These are phyloP conservation scores for Brassica cretica DNA, from an alignment of 345 rosid genomes.

Conservation along the genomic window DNA sequence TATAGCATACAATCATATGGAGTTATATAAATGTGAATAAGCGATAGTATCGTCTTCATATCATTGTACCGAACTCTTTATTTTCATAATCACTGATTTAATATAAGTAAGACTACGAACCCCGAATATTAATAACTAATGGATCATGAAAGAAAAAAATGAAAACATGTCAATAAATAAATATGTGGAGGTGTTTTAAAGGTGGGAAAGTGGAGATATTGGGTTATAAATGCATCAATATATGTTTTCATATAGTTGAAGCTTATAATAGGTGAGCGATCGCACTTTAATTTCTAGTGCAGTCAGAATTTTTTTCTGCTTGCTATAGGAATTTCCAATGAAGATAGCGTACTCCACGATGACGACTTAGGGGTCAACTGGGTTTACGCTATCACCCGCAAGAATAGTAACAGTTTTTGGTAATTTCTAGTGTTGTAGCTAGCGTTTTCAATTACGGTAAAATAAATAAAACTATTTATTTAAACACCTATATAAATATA, in stretches of 20 bases:
- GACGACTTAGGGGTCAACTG: neutral
- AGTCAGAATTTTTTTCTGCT: neutral
- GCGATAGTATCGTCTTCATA: neutral
- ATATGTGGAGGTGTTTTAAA: conserved; percentile 8
- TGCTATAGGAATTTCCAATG: conserved; percentile 12
- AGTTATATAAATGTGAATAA: neutral
- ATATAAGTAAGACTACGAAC: neutral
- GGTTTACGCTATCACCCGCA: too few relatives aligned
- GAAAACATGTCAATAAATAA: neutral
- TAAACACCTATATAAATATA: too few relatives aligned
- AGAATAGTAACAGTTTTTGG: too few relatives aligned
- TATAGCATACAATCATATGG: neutral
- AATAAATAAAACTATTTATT: too few relatives aligned
- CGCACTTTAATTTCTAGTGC: conserved; percentile 25
- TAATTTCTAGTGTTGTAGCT: too few relatives aligned
- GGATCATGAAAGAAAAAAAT: neutral
- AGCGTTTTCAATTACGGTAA: too few relatives aligned
- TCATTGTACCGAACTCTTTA: neutral
- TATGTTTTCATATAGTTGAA: conserved; percentile 26
- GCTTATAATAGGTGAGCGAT: conserved; percentile 13
- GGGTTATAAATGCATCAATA: conserved; percentile 21
- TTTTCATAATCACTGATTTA: neutral
- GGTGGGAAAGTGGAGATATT: conserved; percentile 28
- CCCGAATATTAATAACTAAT: neutral
- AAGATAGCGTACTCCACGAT: conserved; percentile 3